These are phyloP conservation scores for Trichoderma sp. DNA, from an alignment of 2,329 filamentous ascomycete genomes.

Conservation along the genomic window DNA sequence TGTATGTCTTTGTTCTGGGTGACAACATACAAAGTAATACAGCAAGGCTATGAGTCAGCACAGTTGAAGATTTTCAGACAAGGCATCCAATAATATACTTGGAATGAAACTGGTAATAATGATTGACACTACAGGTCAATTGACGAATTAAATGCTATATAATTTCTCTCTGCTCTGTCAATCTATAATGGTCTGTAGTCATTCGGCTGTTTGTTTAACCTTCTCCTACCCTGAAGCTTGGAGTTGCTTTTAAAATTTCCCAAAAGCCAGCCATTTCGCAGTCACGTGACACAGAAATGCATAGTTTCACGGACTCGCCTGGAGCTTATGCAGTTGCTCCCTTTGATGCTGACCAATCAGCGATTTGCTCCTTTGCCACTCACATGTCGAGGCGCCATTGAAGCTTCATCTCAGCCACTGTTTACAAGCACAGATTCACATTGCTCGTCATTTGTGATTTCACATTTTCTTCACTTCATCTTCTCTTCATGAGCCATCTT, in stretches of 20 bases:
- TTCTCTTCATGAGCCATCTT: neutral
- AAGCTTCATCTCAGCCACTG: neutral
- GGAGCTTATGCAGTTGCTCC: neutral
- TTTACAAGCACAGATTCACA: neutral
- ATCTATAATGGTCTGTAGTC: too few species aligned
- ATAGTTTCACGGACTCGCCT: neutral
- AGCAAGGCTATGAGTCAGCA: neutral
- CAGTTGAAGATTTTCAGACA: neutral
- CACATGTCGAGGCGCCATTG: neutral
- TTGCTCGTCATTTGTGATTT: neutral
- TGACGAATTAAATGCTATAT: neutral
- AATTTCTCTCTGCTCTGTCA: neutral
- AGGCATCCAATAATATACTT: neutral
- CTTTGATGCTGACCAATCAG: conserved; percentile 9
- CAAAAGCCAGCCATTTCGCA: neutral
- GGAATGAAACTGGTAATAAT: neutral
- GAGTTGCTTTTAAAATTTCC: neutral
- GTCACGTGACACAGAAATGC: neutral
- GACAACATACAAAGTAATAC: neutral
- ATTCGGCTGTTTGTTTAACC: neutral
- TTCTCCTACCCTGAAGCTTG: neutral
- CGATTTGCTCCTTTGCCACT: conserved; percentile 10
- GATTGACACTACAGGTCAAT: neutral
- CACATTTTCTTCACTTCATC: neutral
- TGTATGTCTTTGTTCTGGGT: neutral